Conservation (phyloP, 164 flowering plant genomes). For the Liriodendron chinense region DNA sequence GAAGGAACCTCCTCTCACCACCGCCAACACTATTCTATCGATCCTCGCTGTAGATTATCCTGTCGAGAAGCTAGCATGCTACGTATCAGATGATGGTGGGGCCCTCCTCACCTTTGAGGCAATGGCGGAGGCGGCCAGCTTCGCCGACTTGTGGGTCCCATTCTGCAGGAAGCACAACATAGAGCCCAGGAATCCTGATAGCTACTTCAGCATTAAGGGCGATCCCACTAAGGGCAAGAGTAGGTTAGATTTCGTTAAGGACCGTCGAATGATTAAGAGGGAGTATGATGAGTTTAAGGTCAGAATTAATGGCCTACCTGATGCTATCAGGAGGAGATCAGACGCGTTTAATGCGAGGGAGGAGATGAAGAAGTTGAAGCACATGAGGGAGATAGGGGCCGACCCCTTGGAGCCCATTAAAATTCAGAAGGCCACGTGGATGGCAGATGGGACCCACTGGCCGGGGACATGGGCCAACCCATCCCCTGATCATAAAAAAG, state of each 20-base stretch:
- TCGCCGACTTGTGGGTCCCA: constrained; percentile 80
- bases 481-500: constrained; percentile 54
- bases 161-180: constrained; percentile 73
- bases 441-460: constrained; percentile 94
- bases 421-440: constrained; percentile 74
- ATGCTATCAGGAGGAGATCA: constrained; percentile 73
- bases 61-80: constrained; percentile 68
- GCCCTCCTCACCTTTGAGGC: constrained; percentile 75
- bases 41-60: constrained; percentile 74
- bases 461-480: constrained; percentile 75
- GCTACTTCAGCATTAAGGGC: constrained; percentile 56
- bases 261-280: constrained; percentile 60
- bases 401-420: constrained; percentile 51
- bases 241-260: constrained; percentile 70
- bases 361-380: constrained; percentile 72
- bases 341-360: constrained; percentile 85
- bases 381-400: constrained; percentile 52
- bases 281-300: constrained; percentile 91
- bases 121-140: constrained; percentile 85
- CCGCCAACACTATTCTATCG: constrained; percentile 76
- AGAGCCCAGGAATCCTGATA: constrained; percentile 74
- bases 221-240: constrained; percentile 83
- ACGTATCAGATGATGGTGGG: constrained; percentile 80
- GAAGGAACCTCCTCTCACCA: constrained; percentile 76
- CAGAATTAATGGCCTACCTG: constrained; percentile 67